These are phyloP conservation scores for Acarospora socialis DNA, from an alignment of 2,329 filamentous ascomycete genomes.

Conservation along the genomic window DNA sequence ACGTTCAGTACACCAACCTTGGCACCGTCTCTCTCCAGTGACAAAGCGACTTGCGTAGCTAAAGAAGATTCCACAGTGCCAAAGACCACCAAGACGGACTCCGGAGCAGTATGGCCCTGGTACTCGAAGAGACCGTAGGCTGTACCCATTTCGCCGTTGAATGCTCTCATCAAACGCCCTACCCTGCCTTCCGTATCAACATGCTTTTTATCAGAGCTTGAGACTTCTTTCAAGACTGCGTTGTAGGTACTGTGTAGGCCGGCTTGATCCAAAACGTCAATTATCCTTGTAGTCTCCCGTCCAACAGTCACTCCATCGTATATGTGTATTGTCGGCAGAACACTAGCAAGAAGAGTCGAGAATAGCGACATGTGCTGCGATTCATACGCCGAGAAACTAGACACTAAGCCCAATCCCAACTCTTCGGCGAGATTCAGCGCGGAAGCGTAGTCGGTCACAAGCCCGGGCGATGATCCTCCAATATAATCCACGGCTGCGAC, in stretches of 20 bases:
- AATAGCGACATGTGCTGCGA: conserved; percentile 92
- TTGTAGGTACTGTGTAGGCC: conserved; percentile 57
- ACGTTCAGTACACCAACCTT: conserved; percentile 83
- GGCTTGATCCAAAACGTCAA: conserved; percentile 63
- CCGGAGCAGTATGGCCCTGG: conserved; percentile 63
- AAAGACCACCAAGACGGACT: conserved; percentile 79
- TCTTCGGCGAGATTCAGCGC: conserved; percentile 76
- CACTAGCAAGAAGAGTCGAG: conserved; percentile 61
- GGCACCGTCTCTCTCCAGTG: conserved; percentile 56
- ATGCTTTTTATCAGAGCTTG: conserved; percentile 52
- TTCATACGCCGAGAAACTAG: conserved; percentile 77
- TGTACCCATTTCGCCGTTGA: conserved; percentile 87
- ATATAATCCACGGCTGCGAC: conserved; percentile 81
- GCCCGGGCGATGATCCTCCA: conserved; percentile 46
- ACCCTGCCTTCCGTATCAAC: conserved; percentile 58
- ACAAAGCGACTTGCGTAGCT: conserved; percentile 62
- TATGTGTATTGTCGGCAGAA: conserved; percentile 72
- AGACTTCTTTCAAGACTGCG: conserved; percentile 47
- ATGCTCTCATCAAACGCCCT: conserved; percentile 53
- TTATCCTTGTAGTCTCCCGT: conserved; percentile 66
- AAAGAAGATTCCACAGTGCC: conserved; percentile 83
- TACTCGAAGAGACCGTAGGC: conserved; percentile 93
- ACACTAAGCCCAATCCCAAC: conserved; percentile 71
- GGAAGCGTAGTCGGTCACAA: conserved; percentile 77
- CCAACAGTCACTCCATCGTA: conserved; percentile 78